Evolutionary conservation across 176 grass and related monocot species (phyloP).

Genomic region (Areca catechu): DNA sequence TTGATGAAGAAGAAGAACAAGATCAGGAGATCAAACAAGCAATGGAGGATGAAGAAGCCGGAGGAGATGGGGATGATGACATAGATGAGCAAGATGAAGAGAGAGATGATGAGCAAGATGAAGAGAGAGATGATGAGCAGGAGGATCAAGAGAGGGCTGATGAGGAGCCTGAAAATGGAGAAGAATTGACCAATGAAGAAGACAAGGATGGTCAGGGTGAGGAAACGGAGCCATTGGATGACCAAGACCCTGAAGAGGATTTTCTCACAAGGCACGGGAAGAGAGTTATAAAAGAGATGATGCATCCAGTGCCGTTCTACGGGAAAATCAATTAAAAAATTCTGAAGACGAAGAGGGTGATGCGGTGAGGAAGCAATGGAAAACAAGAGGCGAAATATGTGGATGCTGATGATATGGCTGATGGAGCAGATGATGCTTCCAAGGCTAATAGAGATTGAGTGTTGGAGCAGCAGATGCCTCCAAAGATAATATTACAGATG

Average conservation of each 20-base stretch:
- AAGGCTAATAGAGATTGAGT: too few relatives aligned
- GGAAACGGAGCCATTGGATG: conserved; percentile 1
- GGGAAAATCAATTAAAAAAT: not conserved
- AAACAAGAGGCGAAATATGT: not conserved
- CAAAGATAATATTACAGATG: not conserved
- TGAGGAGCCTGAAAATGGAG: conserved; percentile 15
- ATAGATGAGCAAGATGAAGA: conserved; percentile 14
- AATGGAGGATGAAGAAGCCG: conserved; percentile 5
- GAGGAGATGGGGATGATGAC: conserved; percentile 8
- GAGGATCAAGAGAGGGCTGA: conserved; percentile 9
- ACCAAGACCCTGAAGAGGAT: not conserved
- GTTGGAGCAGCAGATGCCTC: too few relatives aligned
- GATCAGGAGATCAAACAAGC: not conserved
- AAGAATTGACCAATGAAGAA: conserved; percentile 7
- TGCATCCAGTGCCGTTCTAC: conserved; percentile 5
- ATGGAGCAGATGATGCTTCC: not conserved
- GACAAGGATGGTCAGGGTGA: conserved; percentile 11
- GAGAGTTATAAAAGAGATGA: conserved; percentile 6
- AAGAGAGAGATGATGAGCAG: conserved; percentile 1
- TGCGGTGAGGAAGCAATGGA: not conserved
- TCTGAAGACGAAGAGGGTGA: not conserved
- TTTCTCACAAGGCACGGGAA: conserved; percentile 1
- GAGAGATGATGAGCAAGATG: too few relatives aligned
- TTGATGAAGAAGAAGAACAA: not conserved
- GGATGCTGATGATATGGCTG: not conserved